Evolutionary conservation across 768 basidiomycete species (phyloP).

Genomic region (Dacryopinax primogenitus): DNA sequence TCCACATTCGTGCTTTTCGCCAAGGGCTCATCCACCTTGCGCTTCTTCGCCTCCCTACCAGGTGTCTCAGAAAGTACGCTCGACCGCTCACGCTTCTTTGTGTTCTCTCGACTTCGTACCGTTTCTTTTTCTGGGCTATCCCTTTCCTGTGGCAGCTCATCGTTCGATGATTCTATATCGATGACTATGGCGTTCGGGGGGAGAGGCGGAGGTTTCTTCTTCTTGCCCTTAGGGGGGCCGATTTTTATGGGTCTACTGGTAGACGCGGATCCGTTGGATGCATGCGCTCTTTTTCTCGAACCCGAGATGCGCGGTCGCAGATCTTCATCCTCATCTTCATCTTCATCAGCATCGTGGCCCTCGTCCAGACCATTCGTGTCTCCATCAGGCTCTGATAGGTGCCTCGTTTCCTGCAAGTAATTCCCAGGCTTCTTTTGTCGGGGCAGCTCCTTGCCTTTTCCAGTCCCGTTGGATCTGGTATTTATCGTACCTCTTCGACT

Average conservation of each 20-base stretch:
- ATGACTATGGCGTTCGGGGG: not conserved
- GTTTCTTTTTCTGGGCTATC: not conserved
- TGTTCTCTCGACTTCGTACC: not conserved
- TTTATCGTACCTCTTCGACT: not conserved
- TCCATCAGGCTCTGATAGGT: too few species aligned
- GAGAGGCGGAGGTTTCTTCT: not conserved
- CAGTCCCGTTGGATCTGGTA: not conserved
- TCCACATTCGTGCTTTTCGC: not conserved
- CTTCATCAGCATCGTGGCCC: not conserved
- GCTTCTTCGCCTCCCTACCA: not conserved
- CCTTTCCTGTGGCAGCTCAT: not conserved
- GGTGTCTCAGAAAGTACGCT: not conserved
- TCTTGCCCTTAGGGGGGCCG: conserved; percentile 1
- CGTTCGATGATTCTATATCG: not conserved
- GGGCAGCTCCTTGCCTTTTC: not conserved
- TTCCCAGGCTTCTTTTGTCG: not conserved
- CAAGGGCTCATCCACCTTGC: not conserved
- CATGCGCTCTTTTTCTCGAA: not conserved
- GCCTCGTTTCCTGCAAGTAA: not conserved
- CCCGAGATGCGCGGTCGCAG: not conserved
- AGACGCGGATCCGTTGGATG: too few species aligned
- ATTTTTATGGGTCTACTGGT: not conserved
- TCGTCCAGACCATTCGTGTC: too few species aligned
- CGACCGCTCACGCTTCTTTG: not conserved
- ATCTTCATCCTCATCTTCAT: not conserved